Conservation (phyloP, 2,329 filamentous ascomycete species). For the Fusarium napiforme region DNA sequence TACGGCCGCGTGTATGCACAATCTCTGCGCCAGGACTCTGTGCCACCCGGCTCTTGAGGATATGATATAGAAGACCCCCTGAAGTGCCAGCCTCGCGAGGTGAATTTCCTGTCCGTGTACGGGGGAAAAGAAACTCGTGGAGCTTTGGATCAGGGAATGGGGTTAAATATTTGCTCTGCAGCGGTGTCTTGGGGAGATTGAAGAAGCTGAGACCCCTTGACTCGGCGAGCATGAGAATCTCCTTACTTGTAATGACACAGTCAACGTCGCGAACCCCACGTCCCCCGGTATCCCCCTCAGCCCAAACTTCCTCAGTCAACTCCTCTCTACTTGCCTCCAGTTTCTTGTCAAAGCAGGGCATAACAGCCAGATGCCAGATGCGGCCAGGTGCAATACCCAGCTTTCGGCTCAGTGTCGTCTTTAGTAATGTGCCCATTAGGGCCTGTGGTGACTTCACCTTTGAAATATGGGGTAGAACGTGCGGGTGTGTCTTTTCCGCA, state of each 20-base stretch:
- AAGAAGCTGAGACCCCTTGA: constrained; percentile 83
- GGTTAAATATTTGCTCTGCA: constrained; percentile 55
- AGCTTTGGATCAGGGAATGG: constrained; percentile 80
- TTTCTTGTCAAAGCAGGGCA: constrained; percentile 99
- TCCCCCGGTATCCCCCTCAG: constrained; percentile 57
- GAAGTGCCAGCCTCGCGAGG: constrained; percentile 77
- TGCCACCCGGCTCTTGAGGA: constrained; percentile 79
- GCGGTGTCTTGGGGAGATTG: constrained; percentile 68
- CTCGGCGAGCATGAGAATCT: constrained; percentile 89
- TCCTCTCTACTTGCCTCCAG: constrained; percentile 94
- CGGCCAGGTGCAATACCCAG: constrained; percentile 78
- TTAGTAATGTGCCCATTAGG: constrained; percentile 87
- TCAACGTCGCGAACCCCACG: constrained; percentile 86
- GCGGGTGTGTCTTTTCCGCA: constrained; percentile 96
- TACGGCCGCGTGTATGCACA: constrained; percentile 79
- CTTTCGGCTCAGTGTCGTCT: constrained; percentile 80
- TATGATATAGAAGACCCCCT: constrained; percentile 88
- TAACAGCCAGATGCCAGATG: constrained; percentile 95
- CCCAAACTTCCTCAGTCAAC: constrained; percentile 84
- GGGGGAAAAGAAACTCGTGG: constrained; percentile 78
- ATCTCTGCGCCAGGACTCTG: constrained; percentile 78
- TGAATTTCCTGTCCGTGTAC: constrained; percentile 55
- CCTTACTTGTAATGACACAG: constrained; percentile 96
- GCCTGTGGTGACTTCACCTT: constrained; percentile 94
- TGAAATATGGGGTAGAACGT: constrained; percentile 91